Conservation (phyloP, 202 grass and related monocot genomes). For the Carex arenaria region DNA sequence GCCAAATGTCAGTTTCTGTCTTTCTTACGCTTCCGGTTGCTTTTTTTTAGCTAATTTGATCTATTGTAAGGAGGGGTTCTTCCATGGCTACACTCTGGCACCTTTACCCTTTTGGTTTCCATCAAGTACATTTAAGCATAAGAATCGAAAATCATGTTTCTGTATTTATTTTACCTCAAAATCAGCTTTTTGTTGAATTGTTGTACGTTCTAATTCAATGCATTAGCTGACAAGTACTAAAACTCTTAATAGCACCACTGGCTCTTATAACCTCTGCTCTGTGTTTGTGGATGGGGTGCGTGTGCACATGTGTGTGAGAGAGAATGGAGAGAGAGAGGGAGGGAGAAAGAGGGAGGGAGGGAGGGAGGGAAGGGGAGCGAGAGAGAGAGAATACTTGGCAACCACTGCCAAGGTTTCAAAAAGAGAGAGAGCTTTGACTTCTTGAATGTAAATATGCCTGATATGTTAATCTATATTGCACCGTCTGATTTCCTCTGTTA, state of each 20-base stretch:
- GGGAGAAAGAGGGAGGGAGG: no score
- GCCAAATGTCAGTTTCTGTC: constrained; percentile 46
- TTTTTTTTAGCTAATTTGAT: not conserved
- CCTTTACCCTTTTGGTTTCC: not conserved
- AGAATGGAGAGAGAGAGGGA: not conserved
- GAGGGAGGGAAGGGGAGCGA: no score
- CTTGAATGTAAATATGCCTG: not conserved
- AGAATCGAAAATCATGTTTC: not conserved
- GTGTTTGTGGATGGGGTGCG: no score
- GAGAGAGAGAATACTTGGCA: no score
- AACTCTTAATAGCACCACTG: no score
- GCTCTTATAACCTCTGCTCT: no score
- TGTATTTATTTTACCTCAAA: not conserved
- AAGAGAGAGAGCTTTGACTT: not conserved
- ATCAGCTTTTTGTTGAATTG: no score
- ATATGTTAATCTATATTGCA: not conserved
- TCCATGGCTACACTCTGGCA: not conserved
- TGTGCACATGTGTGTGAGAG: not conserved
- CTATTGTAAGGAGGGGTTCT: not conserved
- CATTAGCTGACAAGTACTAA: not conserved
- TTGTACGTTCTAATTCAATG: no score
- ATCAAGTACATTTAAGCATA: not conserved
- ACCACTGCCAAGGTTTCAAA: no score
- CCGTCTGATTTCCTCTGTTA: constrained; percentile 23
- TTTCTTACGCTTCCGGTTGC: not conserved